A percentile compares a stretch with the other conserved stretches of the same genome.
Conservation (phyloP, 2,329 filamentous ascomycete species). For the Stagonosporopsis tanaceti region DNA sequence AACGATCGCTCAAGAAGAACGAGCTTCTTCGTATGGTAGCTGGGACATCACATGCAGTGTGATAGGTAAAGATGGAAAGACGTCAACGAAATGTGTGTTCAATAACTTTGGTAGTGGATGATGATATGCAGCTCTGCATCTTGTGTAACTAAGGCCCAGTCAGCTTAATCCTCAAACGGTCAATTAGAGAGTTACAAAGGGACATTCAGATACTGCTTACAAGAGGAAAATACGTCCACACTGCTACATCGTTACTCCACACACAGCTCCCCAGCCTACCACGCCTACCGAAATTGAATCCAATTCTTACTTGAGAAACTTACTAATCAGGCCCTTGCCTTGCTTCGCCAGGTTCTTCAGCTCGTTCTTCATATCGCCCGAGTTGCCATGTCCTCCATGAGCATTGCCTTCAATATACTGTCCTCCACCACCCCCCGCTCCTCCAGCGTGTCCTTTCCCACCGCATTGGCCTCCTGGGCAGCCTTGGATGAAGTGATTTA, state of each 20-base stretch:
- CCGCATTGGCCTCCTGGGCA: slow-evolving; percentile 39
- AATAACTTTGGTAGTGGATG: slow-evolving; percentile 4
- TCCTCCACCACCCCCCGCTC: slow-evolving; percentile 26
- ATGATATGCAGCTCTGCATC: background rate
- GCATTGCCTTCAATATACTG: slow-evolving; percentile 20
- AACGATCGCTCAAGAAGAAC: too few relatives aligned
- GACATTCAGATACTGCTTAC: background rate
- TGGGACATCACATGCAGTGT: too few relatives aligned
- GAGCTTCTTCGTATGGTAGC: too few relatives aligned
- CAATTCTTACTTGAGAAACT: slow-evolving; percentile 35
- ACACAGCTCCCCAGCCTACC: background rate
- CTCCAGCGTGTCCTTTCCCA: slow-evolving; percentile 34
- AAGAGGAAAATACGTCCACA: background rate
- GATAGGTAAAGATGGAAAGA: too few relatives aligned
- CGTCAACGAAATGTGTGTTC: background rate
- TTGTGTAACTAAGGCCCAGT: background rate
- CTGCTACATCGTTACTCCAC: background rate
- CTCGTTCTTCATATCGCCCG: slow-evolving; percentile 29
- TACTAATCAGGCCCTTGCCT: slow-evolving; percentile 36
- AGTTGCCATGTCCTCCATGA: slow-evolving; percentile 24
- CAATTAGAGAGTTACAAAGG: background rate
- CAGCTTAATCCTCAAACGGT: background rate
- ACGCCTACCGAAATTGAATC: too few relatives aligned
- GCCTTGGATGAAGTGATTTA: slow-evolving; percentile 43
- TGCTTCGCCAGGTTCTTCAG: slow-evolving; percentile 33